These are phyloP conservation scores for Diversispora epigaea DNA, from an alignment of 192 early-diverging fungal genomes.

Conservation along the genomic window DNA sequence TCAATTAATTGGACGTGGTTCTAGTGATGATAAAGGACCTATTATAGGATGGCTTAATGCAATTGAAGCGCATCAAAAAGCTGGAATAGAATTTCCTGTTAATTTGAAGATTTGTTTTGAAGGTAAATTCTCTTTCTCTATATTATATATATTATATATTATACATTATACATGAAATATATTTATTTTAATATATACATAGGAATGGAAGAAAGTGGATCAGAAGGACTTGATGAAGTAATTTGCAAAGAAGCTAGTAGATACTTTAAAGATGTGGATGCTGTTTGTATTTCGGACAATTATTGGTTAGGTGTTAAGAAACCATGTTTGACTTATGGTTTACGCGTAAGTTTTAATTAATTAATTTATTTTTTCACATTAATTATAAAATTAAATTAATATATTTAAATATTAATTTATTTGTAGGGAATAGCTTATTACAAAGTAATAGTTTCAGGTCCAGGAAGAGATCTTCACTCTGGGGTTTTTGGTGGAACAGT, in stretches of 20 bases:
- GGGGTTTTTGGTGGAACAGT: constrained; percentile 93
- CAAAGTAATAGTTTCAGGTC: constrained; percentile 70
- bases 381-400: not conserved
- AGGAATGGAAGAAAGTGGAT: constrained; percentile 72
- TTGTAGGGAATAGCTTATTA: constrained; percentile 59
- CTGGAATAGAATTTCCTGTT: constrained; percentile 88
- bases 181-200: not conserved
- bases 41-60: constrained; percentile 97
- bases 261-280: constrained; percentile 91
- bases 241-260: constrained; percentile 83
- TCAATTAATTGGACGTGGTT: constrained; percentile 85
- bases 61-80: constrained; percentile 88
- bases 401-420: constrained; percentile 14
- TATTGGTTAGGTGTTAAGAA: constrained; percentile 97
- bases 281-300: constrained; percentile 97
- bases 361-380: not conserved
- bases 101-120: constrained; percentile 98
- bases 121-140: constrained; percentile 66
- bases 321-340: constrained; percentile 97
- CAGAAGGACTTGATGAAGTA: constrained; percentile 90
- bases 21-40: constrained; percentile 97
- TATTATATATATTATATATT: not conserved
- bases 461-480: constrained; percentile 91
- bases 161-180: not conserved
- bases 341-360: constrained; percentile 57